These are phyloP conservation scores for Capsella rubella DNA, from an alignment of 441 rosid genomes.

Conservation along the genomic window DNA sequence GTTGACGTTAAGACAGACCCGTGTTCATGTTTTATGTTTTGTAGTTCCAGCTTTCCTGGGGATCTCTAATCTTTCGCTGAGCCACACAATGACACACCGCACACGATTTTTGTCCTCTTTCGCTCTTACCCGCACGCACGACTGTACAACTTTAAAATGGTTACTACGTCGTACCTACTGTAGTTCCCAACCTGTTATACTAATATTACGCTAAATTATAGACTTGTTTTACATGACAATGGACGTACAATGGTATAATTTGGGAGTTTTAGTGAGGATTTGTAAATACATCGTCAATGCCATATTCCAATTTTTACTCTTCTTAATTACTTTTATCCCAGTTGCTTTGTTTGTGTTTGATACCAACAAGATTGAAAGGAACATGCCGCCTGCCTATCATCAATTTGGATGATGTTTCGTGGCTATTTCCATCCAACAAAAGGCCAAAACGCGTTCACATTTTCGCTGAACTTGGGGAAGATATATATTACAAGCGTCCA, in stretches of 20 bases:
- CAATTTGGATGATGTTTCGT: slow-evolving; percentile 7
- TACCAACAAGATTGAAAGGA: neutral
- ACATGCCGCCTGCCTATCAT: neutral
- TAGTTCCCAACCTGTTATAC: no score
- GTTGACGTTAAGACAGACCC: neutral
- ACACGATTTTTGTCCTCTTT: neutral
- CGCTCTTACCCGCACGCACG: no score
- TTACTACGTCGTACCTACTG: no score
- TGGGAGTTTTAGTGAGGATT: neutral
- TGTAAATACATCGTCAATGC: no score
- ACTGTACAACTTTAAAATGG: no score
- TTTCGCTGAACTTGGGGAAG: neutral
- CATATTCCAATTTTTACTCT: no score
- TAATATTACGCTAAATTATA: neutral
- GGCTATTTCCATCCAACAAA: slow-evolving; percentile 12
- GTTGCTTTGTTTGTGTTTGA: neutral
- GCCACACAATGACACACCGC: neutral
- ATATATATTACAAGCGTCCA: slow-evolving; percentile 12
- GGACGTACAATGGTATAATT: neutral
- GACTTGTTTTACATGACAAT: neutral
- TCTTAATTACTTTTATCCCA: neutral
- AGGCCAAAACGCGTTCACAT: slow-evolving; percentile 26
- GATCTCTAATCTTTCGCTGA: neutral
- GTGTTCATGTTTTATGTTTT: neutral
- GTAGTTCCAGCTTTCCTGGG: neutral